These are phyloP conservation scores for Tricholoma matsutake DNA, from an alignment of 768 basidiomycete species.

Conservation along the genomic window DNA sequence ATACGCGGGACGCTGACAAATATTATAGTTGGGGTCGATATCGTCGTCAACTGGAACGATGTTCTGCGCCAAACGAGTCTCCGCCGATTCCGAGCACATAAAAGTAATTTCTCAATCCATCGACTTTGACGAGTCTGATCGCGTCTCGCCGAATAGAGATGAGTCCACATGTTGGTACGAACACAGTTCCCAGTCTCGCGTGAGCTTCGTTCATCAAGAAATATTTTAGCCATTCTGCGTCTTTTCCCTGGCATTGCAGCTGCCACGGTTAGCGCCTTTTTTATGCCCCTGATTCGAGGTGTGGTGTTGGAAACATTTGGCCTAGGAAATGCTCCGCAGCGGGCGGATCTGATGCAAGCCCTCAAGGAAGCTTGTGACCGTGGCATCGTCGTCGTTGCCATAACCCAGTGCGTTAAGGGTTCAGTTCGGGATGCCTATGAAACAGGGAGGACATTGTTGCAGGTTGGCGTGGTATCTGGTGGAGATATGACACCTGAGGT, in stretches of 20 bases:
- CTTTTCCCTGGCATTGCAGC: constrained; percentile 86
- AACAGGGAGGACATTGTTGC: constrained; percentile 66
- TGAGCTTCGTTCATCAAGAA: background rate
- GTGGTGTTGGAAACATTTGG: constrained; percentile 92
- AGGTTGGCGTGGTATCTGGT: constrained; percentile 79
- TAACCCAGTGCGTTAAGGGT: constrained; percentile 87
- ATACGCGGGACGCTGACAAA: constrained; percentile 5
- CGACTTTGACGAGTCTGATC: constrained; percentile 1
- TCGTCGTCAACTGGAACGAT: constrained; percentile 85
- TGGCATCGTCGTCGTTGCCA: constrained; percentile 86
- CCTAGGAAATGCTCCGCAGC: constrained; percentile 88
- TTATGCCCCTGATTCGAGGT: constrained; percentile 70
- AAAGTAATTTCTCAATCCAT: constrained; percentile 40
- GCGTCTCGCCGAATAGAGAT: constrained; percentile 46
- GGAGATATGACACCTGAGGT: constrained; percentile 98
- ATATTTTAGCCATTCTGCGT: constrained; percentile 64
- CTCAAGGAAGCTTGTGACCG: constrained; percentile 79
- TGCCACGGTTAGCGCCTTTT: constrained; percentile 70
- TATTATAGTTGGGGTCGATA: constrained; percentile 78
- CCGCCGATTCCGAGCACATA: constrained; percentile 78
- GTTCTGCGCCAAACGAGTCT: constrained; percentile 81
- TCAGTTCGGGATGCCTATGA: constrained; percentile 83
- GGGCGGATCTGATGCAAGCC: constrained; percentile 68
- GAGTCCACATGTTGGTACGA: constrained; percentile 77
- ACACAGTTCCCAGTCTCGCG: background rate